Evolutionary conservation across 73 alveolate species (phyloP).

Genomic region (Tetrahymena thermophila): DNA sequence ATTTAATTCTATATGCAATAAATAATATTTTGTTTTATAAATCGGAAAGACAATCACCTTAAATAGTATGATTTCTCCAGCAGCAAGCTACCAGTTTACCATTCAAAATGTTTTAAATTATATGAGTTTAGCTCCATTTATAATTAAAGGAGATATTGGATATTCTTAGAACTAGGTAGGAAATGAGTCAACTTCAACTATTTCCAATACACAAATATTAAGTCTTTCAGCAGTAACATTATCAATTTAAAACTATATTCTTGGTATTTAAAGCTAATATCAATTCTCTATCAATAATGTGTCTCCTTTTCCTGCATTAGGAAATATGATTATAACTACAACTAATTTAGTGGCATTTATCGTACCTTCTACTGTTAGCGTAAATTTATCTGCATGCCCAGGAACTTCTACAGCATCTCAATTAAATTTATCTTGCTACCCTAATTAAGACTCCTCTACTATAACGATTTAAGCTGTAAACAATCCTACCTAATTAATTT

Average conservation of each 20-base stretch:
- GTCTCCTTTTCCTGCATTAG: background rate
- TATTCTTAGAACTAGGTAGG: background rate
- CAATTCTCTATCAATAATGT: background rate
- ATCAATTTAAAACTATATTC: background rate
- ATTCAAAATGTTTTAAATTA: background rate
- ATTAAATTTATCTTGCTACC: background rate
- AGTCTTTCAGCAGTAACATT: background rate
- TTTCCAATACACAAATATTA: background rate
- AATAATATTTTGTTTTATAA: background rate
- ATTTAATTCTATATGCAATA: background rate
- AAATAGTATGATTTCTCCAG: background rate
- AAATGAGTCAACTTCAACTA: background rate
- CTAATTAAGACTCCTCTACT: background rate
- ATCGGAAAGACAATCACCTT: background rate
- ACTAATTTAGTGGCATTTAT: background rate
- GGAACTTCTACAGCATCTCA: background rate
- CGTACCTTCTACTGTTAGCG: background rate
- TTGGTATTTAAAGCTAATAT: background rate
- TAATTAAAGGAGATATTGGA: background rate
- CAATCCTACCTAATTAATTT: background rate
- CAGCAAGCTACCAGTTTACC: background rate
- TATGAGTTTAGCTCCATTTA: background rate
- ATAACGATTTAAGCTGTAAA: background rate
- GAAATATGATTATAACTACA: background rate
- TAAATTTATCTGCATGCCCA: background rate